Evolutionary conservation across 2,329 filamentous ascomycete species (phyloP).

Genomic region (Orbilia brochopaga): DNA sequence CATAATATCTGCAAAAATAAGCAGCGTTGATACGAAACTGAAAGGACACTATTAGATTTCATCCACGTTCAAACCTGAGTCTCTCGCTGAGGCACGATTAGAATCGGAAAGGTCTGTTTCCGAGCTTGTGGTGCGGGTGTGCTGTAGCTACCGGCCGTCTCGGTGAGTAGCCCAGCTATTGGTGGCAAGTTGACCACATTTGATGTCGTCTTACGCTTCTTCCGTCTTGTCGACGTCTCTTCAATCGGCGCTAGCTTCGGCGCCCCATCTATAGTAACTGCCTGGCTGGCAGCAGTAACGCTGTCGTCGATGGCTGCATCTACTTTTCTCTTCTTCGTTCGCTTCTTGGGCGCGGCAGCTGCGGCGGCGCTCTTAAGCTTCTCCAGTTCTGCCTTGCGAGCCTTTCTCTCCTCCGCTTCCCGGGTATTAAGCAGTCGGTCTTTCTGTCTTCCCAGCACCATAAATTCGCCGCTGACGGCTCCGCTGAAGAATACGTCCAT

Average conservation of each 20-base stretch:
- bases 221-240: background rate
- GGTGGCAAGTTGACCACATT: background rate
- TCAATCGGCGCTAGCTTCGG: background rate
- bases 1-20: too few relatives aligned
- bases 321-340: slow-evolving; percentile 25
- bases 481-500: slow-evolving; percentile 28
- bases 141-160: background rate
- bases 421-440: slow-evolving; percentile 26
- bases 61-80: too few relatives aligned
- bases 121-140: background rate
- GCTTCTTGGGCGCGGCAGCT: slow-evolving; percentile 14
- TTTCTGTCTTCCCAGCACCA: slow-evolving; percentile 19
- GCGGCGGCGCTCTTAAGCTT: slow-evolving; percentile 13
- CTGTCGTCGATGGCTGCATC: slow-evolving; percentile 2
- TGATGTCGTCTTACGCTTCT: background rate
- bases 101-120: background rate
- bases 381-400: slow-evolving; percentile 22
- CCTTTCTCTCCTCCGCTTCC: slow-evolving; percentile 26
- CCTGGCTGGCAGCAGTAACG: background rate
- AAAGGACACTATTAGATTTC: too few relatives aligned
- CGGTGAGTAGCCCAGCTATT: background rate
- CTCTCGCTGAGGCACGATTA: background rate
- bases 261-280: background rate
- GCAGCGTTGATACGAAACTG: too few relatives aligned
- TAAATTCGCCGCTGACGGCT: slow-evolving; percentile 17